Percentiles rank a stretch among this genome's conserved stretches.
Evolutionary conservation across 2,329 filamentous ascomycete species (phyloP).

Genomic region (Emergomyces pasteurianus): DNA sequence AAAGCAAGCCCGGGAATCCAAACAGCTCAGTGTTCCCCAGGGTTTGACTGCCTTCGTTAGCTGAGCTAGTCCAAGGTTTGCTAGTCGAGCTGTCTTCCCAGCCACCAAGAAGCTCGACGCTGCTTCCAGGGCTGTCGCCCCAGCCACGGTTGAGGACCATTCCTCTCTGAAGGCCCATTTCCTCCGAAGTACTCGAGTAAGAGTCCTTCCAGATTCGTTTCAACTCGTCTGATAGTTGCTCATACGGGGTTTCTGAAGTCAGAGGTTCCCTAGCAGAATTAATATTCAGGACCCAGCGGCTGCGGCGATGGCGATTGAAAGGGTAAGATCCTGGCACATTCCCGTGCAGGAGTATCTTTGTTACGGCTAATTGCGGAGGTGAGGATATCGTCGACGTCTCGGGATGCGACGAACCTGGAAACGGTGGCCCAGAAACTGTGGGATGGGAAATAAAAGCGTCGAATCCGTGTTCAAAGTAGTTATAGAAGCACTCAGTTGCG

Average conservation of each 20-base stretch:
- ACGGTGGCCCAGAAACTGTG: slow-evolving; percentile 49
- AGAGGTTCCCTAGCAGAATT: slow-evolving; percentile 36
- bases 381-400: slow-evolving; percentile 12
- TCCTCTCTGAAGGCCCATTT: slow-evolving; percentile 41
- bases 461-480: slow-evolving; percentile 93
- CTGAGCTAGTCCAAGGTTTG: slow-evolving; percentile 32
- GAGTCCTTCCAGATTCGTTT: slow-evolving; percentile 57
- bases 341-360: slow-evolving; percentile 84
- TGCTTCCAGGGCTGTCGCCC: slow-evolving; percentile 84
- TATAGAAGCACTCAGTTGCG: slow-evolving; percentile 66
- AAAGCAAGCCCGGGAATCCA: slow-evolving; percentile 85
- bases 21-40: slow-evolving; percentile 72
- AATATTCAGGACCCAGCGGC: slow-evolving; percentile 65
- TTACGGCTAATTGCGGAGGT: slow-evolving; percentile 65
- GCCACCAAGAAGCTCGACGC: slow-evolving; percentile 70
- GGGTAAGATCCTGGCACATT: slow-evolving; percentile 94
- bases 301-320: slow-evolving; percentile 86
- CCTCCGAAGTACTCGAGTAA: slow-evolving; percentile 46
- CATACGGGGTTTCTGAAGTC: slow-evolving; percentile 67
- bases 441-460: slow-evolving; percentile 83
- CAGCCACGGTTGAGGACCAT: slow-evolving; percentile 88
- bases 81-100: slow-evolving; percentile 62
- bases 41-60: slow-evolving; percentile 36
- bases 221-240: slow-evolving; percentile 57
- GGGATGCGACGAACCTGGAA: slow-evolving; percentile 38